phyloP scores from a whole-genome alignment of 805 yeast genomes.

The Barnettozyma vustinii region DNA sequence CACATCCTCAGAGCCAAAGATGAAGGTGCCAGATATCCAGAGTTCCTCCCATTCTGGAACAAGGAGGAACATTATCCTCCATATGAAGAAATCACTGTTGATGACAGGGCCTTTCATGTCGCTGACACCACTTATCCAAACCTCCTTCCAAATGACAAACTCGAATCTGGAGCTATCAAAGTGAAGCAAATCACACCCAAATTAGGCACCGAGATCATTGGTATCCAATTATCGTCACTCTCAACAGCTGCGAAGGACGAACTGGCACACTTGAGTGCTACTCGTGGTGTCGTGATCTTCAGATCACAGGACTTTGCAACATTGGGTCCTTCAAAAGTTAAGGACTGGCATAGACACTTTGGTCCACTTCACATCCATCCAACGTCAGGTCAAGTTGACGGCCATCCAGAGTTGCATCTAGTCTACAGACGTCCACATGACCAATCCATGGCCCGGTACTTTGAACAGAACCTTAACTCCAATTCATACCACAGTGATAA shows the following conservation, averaged over 20 bases:
- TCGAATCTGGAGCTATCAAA: conserved; percentile 6
- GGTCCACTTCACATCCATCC: conserved; percentile 71
- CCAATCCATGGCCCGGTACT: conserved; percentile 7
- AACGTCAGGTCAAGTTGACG: conserved; percentile 60
- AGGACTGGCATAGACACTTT: conserved; percentile 53
- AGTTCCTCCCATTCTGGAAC: conserved; percentile 29
- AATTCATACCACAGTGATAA: conserved; percentile 47
- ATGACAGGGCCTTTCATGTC: conserved; percentile 14
- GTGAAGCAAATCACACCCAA: conserved; percentile 46
- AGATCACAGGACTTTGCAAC: conserved; percentile 59
- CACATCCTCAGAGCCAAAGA: conserved; percentile 8
- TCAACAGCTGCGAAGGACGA: conserved; percentile 56
- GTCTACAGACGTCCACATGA: conserved; percentile 32
- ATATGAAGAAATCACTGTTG: conserved; percentile 5
- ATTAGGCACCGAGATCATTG: conserved; percentile 56
- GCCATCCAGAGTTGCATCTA: conserved; percentile 52
- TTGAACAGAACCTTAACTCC: conserved; percentile 8
- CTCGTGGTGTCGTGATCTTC: conserved; percentile 59
- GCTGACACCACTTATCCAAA: conserved; percentile 18
- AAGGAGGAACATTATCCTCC: conserved; percentile 20
- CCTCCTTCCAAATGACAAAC: conserved; percentile 18
- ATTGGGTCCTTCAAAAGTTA: conserved; percentile 40
- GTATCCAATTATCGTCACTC: conserved; percentile 52
- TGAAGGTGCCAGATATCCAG: conserved; percentile 19
- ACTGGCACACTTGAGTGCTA: conserved; percentile 58